Evolutionary conservation across 2,329 filamentous ascomycete genomes (phyloP).

Genomic region (Ceratocystiopsis sp.): DNA sequence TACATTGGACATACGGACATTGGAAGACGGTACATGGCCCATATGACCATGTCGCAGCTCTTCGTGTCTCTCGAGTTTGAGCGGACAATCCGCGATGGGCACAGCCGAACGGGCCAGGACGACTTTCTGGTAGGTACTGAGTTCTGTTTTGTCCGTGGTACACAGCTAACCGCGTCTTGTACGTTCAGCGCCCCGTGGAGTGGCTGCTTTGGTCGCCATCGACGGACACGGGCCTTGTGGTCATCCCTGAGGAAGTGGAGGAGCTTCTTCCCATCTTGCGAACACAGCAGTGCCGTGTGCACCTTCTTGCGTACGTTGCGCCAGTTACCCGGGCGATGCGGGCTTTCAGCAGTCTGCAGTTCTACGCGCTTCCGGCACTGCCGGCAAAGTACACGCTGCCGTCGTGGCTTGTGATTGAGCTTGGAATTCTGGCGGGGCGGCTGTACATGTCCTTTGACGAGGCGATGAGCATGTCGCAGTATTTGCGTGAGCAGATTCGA

Average conservation of each 20-base stretch:
- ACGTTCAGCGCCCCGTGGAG: constrained; percentile 27
- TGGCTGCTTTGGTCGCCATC: constrained; percentile 42
- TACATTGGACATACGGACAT: constrained; percentile 1
- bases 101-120: constrained; percentile 12
- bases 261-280: constrained; percentile 28
- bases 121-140: constrained; percentile 17
- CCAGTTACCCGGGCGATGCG: constrained; percentile 44
- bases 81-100: constrained; percentile 21
- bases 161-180: not conserved
- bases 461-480: constrained; percentile 16
- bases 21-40: constrained; percentile 1
- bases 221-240: constrained; percentile 31
- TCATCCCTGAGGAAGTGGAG: constrained; percentile 49
- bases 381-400: constrained; percentile 25
- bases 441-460: constrained; percentile 41
- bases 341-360: constrained; percentile 36
- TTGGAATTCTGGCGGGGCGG: constrained; percentile 43
- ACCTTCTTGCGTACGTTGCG: constrained; percentile 35
- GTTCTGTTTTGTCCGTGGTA: not conserved
- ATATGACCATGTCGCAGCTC: constrained; percentile 10
- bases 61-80: constrained; percentile 29
- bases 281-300: not conserved
- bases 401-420: constrained; percentile 35
- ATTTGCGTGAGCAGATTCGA: constrained; percentile 16
- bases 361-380: constrained; percentile 32